Percentiles rank a stretch among this genome's conserved stretches.
Conservation (phyloP, 352 stramenopile species). For the Phytophthora sp. region DNA sequence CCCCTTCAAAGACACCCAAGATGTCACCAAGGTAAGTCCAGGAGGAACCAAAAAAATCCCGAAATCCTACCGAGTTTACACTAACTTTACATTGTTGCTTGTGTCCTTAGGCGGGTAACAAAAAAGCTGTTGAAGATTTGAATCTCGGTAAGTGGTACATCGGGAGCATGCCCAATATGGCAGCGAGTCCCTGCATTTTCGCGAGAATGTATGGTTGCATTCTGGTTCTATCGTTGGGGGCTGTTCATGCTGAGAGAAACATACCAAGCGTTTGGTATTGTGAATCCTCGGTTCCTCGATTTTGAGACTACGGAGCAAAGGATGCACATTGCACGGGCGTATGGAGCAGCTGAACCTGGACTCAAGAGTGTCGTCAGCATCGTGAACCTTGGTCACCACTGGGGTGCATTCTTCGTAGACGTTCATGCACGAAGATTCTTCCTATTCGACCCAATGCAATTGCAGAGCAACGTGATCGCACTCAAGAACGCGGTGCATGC, state of each 20-base stretch:
- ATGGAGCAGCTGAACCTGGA: neutral
- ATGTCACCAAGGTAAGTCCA: conserved; percentile 11
- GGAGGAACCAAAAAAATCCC: neutral
- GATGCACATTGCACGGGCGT: neutral
- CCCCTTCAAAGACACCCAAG: conserved; percentile 16
- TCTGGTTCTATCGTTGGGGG: conserved; percentile 10
- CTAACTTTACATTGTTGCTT: neutral
- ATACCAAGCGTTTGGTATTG: conserved; percentile 1
- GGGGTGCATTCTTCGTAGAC: conserved; percentile 7
- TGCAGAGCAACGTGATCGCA: neutral
- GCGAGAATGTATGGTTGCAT: conserved; percentile 14
- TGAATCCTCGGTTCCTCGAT: conserved; percentile 8
- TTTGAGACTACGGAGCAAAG: conserved; percentile 12
- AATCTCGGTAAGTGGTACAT: conserved; percentile 5
- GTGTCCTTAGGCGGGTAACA: neutral
- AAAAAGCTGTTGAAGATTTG: neutral
- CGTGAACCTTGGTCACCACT: too few relatives aligned
- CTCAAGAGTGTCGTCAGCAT: conserved; percentile 1
- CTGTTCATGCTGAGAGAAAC: conserved; percentile 5
- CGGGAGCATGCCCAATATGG: conserved; percentile 2
- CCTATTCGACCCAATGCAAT: conserved; percentile 8
- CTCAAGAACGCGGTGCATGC: neutral
- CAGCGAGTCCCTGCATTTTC: conserved; percentile 9
- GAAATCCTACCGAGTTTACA: conserved; percentile 4
- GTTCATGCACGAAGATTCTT: neutral